Conservation (phyloP, 805 yeast genomes). For the Kluyveromyces lactis region DNA sequence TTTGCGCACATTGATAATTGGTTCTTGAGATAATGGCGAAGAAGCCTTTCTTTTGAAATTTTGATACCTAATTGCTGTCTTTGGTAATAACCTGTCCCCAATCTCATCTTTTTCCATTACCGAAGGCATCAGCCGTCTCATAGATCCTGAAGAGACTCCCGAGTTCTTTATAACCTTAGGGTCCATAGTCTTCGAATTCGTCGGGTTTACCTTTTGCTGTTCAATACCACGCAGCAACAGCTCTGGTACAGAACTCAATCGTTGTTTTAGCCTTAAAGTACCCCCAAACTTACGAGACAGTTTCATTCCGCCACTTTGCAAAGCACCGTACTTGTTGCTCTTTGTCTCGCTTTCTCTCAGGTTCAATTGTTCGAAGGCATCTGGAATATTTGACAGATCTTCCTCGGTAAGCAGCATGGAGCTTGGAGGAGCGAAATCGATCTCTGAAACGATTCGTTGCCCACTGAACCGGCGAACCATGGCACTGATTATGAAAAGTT, state of each 20-base stretch:
- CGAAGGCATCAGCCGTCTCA: not conserved
- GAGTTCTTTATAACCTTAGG: not conserved
- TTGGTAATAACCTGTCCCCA: not conserved
- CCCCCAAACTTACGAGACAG: conserved; percentile 14
- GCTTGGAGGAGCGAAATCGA: conserved; percentile 25
- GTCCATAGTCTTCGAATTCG: not conserved
- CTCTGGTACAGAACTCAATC: conserved; percentile 28
- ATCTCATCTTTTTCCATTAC: not conserved
- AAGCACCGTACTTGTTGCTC: not conserved
- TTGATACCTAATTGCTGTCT: not conserved
- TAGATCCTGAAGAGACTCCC: not conserved
- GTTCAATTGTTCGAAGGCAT: conserved; percentile 2
- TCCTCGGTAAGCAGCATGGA: conserved; percentile 23
- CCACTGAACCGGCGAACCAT: conserved; percentile 28
- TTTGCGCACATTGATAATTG: not conserved
- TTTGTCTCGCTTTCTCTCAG: not conserved
- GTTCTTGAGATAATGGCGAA: not conserved
- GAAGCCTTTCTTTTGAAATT: not conserved
- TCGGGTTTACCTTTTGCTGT: conserved; percentile 1
- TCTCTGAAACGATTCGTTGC: conserved; percentile 18
- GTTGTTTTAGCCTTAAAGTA: conserved; percentile 19
- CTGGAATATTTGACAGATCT: conserved; percentile 23
- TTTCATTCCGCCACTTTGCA: conserved; percentile 2
- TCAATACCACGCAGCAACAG: conserved; percentile 21
- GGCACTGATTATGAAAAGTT: not conserved